A percentile compares a stretch with the other conserved stretches of the same genome.
Evolutionary conservation across 768 basidiomycete genomes (phyloP).

Genomic region (Daedaleopsis nitida): DNA sequence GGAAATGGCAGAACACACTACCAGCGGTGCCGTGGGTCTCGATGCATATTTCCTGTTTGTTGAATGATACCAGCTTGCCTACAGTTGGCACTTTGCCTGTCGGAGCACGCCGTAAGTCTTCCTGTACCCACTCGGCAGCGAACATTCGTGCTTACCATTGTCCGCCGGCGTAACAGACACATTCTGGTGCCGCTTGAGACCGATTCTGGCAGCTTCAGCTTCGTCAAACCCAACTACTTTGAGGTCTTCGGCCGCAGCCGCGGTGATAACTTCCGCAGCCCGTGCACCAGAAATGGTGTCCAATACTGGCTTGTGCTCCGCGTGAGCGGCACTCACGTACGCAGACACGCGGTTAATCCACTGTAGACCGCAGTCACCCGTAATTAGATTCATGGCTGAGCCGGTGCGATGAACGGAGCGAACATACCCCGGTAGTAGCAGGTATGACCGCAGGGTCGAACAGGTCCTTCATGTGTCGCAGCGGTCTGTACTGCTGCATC

Average conservation of each 20-base stretch:
- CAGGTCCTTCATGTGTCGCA: constrained; percentile 31
- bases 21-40: constrained; percentile 46
- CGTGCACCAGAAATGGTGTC: constrained; percentile 39
- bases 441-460: constrained; percentile 44
- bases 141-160: constrained; percentile 38
- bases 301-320: constrained; percentile 30
- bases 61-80: constrained; percentile 54
- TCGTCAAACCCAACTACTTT: constrained; percentile 47
- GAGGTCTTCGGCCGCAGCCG: constrained; percentile 40
- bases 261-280: constrained; percentile 45
- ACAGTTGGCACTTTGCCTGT: constrained; percentile 42
- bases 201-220: constrained; percentile 45
- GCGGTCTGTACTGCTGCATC: constrained; percentile 38
- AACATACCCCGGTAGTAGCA: constrained; percentile 41
- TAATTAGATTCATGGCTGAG: not conserved
- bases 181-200: constrained; percentile 38
- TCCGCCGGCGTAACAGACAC: constrained; percentile 51
- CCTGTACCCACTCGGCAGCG: not conserved
- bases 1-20: constrained; percentile 53
- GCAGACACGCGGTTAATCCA: constrained; percentile 48
- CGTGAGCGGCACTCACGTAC: constrained; percentile 29
- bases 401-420: not conserved
- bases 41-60: constrained; percentile 49
- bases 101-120: not conserved
- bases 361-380: constrained; percentile 30